A percentile compares a stretch with the other conserved stretches of the same genome.
phyloP scores from a whole-genome alignment of 352 stramenopile species.

The Phytopythium vexans region DNA sequence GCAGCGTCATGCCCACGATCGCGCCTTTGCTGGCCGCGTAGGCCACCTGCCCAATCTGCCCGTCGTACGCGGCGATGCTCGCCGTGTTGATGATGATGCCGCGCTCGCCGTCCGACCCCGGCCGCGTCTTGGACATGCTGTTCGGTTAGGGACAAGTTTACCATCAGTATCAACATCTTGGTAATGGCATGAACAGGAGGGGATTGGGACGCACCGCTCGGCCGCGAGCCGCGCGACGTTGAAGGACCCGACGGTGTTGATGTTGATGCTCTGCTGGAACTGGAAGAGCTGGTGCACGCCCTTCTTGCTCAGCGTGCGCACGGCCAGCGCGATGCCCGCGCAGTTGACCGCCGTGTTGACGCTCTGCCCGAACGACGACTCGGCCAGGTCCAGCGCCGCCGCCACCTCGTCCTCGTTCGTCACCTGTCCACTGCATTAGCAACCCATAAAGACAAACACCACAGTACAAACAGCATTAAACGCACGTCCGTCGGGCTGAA shows the following conservation, averaged over 20 bases:
- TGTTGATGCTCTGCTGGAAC: slow-evolving; percentile 94
- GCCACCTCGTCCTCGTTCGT: slow-evolving; percentile 89
- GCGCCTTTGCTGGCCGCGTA: slow-evolving; percentile 97
- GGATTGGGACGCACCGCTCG: slow-evolving; percentile 64
- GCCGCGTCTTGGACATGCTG: slow-evolving; percentile 84
- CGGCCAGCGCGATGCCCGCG: slow-evolving; percentile 92
- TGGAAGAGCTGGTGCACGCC: slow-evolving; percentile 88
- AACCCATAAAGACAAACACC: background rate
- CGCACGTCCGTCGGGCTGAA: slow-evolving; percentile 79
- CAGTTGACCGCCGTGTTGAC: slow-evolving; percentile 96
- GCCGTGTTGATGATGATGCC: slow-evolving; percentile 99
- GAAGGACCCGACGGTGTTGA: slow-evolving; percentile 98
- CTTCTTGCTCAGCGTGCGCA: slow-evolving; percentile 93
- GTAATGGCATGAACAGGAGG: no score
- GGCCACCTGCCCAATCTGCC: slow-evolving; percentile 95
- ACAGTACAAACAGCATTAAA: background rate
- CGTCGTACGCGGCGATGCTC: slow-evolving; percentile 97
- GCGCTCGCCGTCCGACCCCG: slow-evolving; percentile 79
- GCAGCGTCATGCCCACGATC: slow-evolving; percentile 96
- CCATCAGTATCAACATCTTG: background rate
- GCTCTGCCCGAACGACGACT: slow-evolving; percentile 88
- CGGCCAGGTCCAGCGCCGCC: slow-evolving; percentile 89
- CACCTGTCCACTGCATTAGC: slow-evolving; percentile 50
- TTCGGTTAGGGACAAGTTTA: slow-evolving; percentile 1
- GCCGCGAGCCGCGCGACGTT: slow-evolving; percentile 95